Evolutionary conservation across 768 basidiomycete genomes (phyloP).

Genomic region (Calocera viscosa): DNA sequence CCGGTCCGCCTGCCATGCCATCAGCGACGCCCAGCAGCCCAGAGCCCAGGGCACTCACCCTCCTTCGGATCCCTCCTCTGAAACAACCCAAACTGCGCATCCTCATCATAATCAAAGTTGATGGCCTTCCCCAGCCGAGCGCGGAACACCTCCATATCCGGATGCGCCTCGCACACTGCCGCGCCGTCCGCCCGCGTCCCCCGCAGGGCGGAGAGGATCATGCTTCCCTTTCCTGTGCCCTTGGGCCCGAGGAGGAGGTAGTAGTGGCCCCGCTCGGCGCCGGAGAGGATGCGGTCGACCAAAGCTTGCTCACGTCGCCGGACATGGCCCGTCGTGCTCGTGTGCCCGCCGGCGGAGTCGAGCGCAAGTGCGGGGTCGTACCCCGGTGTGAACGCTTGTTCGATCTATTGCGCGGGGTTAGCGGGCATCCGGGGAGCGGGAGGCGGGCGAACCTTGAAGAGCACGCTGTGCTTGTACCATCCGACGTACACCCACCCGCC

Average conservation of each 20-base stretch:
- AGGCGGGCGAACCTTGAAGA: conserved; percentile 48
- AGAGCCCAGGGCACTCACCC: conserved; percentile 30
- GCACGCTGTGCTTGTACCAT: conserved; percentile 74
- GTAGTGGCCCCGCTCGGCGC: conserved; percentile 58
- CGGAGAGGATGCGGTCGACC: conserved; percentile 69
- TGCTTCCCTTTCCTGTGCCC: conserved; percentile 74
- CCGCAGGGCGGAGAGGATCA: conserved; percentile 74
- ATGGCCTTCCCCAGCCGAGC: conserved; percentile 30
- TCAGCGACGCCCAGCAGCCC: conserved; percentile 8
- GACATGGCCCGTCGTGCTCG: conserved; percentile 39
- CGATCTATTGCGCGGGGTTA: conserved; percentile 40
- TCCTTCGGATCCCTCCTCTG: conserved; percentile 73
- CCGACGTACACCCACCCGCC: conserved; percentile 60
- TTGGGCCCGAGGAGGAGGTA: conserved; percentile 69
- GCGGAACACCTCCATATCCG: conserved; percentile 69
- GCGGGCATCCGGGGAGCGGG: not conserved
- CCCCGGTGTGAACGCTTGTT: conserved; percentile 61
- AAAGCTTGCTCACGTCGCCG: conserved; percentile 59
- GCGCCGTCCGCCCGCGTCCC: conserved; percentile 39
- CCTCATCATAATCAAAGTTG: conserved; percentile 77
- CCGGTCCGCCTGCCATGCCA: conserved; percentile 45
- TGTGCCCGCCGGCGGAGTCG: conserved; percentile 22
- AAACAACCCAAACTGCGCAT: conserved; percentile 61
- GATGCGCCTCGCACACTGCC: conserved; percentile 70
- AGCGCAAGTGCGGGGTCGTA: conserved; percentile 76